Base-by-base conservation (phyloP, 345 rosid species). In the Iberis pinnata region DNA sequence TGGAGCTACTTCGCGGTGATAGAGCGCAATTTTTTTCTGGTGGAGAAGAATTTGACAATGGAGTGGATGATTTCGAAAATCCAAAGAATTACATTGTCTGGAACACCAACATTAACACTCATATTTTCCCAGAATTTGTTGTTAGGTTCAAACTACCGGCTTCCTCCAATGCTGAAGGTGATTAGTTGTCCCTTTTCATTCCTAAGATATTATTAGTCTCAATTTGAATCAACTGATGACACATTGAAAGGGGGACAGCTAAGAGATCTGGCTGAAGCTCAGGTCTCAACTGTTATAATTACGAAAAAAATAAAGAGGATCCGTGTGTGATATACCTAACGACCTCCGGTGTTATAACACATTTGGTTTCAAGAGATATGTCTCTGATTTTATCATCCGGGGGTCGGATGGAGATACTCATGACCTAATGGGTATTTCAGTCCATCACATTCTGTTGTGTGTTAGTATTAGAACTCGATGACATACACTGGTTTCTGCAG, bases 71-170 rank as follows among this genome's bases (percentile, higher is more conserved):
- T 69, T 67, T 81, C 27, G 77, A 73, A 56, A 78, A 75, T 56
- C 95, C 98, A 1, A 71, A 57, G 56, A 64, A 72, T 17, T 81
- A 77, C 66, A 41, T 80, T 15, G 72, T 85, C 42, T 92, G 98
- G 98, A 77, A 77, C 78, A 81, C 78, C 88, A 79, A 92, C 74
- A 67, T 81, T 75, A 80, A 70, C 73, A 74, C 98, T 7, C 97
- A 88, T 63, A 68, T 92, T 43, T 75, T 68, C 67, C 95, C 98
- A 0, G 98, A 92, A 64, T 88, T 69, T 76, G 75, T 85, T 70
- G 79, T 92, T 70, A 88, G 88, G 80, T 92, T 82, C 95, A 92
- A 78, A 83, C 67, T 75, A 71, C 64, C 75, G 54, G 41, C 18
- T 42, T 38, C 39, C 40, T 41, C 83, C 46, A 64, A 29, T 59